phyloP scores from a whole-genome alignment of 306 rosid genomes.

The Echinosophora koreensis region DNA sequence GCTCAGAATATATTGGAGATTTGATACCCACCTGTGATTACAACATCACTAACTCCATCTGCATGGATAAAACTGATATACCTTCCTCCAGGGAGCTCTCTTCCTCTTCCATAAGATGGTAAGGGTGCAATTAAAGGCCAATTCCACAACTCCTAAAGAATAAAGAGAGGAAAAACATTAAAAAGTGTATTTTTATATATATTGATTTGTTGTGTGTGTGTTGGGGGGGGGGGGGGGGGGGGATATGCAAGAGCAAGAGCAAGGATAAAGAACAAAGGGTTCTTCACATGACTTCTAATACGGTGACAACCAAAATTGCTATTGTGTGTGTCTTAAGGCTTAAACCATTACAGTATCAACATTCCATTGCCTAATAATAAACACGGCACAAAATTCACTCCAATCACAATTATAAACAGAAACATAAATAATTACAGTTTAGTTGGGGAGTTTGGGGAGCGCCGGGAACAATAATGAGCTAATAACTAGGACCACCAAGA shows the following conservation, averaged over 20 bases:
- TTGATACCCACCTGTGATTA: slow-evolving; percentile 76
- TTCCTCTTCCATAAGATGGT: slow-evolving; percentile 97
- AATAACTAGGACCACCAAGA: no score
- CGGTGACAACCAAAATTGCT: not conserved
- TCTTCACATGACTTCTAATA: not conserved
- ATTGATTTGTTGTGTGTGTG: no score
- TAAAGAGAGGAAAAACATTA: slow-evolving; percentile 37
- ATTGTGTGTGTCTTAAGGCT: not conserved
- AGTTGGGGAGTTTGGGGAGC: no score
- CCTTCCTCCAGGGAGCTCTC: slow-evolving; percentile 92
- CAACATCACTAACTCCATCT: slow-evolving; percentile 73
- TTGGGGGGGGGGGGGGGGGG: no score
- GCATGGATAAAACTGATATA: slow-evolving; percentile 84
- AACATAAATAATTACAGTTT: not conserved
- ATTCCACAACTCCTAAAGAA: slow-evolving; percentile 63
- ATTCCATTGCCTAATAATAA: not conserved
- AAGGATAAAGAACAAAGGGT: not conserved
- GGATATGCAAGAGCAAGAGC: no score
- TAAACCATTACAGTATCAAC: not conserved
- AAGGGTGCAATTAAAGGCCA: slow-evolving; percentile 92
- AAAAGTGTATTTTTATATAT: no score
- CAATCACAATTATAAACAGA: slow-evolving; percentile 10
- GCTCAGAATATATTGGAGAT: not conserved
- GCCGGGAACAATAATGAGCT: no score
- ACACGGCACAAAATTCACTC: not conserved